Evolutionary conservation across 2,329 filamentous ascomycete genomes (phyloP), one percentile per base, ranked within the genome.

Genomic region (Trichoderma sp.): DNA sequence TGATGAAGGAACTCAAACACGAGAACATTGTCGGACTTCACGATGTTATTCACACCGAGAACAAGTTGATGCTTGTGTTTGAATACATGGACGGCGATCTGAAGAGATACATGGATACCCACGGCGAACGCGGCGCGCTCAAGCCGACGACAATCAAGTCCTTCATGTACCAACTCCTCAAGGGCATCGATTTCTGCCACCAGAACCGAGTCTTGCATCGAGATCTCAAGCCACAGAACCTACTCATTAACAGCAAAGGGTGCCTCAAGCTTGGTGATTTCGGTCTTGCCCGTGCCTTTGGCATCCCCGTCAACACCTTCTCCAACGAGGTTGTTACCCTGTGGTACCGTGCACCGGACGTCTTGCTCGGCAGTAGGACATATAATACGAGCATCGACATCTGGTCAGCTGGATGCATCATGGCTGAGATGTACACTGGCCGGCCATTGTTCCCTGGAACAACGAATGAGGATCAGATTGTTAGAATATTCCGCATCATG

Each of bases 371-470:
- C 71, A 97, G 94, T 81, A 89, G 97, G 78, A 98, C 97, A 27
- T 99, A 99, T 87, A 99, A 98, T 86, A 99, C 97, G n/a, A 97
- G 95, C 85, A 98, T 99, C 84, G 97, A 99, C 82, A 98, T 99
- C 83, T 99, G 97, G 97, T 98, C 95, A 7, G 97, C 97, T 7
- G 97, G 97, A 75, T 99, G 97, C 85, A 99, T 99, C 88, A 98
- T 99, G 97, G 97, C 97, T 11, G 97, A 99, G 86, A 98, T 99
- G 95, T 98, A 97, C 85, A 98, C 96, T 0, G 97, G 97, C 4
- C 91, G 97, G 21, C 97, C 97, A 0, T 89, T 99, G 7, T 99
- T 99, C 86, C 97, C 97, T 0, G 97, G 97, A 75, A 99, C 97
- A 2, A 98, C 97, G 50, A 99, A 99, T 83, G 97, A 99, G 84